A percentile compares a stretch with the other conserved stretches of the same genome.
Conservation (phyloP, 1,139 yeast genomes). For the Blastobotrys apis region DNA sequence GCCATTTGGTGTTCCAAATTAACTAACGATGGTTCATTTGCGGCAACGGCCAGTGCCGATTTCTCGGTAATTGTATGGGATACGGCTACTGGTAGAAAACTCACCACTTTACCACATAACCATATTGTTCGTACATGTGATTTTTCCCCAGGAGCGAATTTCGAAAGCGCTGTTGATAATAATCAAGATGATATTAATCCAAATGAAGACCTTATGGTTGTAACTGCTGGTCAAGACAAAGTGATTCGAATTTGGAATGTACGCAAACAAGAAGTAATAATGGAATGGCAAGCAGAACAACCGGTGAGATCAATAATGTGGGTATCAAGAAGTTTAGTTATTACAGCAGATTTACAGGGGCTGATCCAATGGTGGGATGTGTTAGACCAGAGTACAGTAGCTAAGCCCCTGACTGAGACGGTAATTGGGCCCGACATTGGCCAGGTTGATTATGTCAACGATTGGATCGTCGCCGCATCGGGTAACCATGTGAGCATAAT, state of each 20-base stretch:
- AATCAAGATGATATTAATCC: slow-evolving; percentile 5
- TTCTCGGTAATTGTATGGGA: slow-evolving; percentile 38
- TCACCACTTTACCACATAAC: slow-evolving; percentile 30
- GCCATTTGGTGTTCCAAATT: slow-evolving; percentile 38
- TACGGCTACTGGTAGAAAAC: slow-evolving; percentile 29
- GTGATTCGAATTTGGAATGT: slow-evolving; percentile 27
- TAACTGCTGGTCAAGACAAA: slow-evolving; percentile 30
- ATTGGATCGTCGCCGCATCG: slow-evolving; percentile 28
- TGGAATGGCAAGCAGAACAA: slow-evolving; percentile 23
- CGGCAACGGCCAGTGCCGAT: slow-evolving; percentile 38
- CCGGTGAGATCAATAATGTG: slow-evolving; percentile 24
- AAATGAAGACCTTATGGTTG: slow-evolving; percentile 16
- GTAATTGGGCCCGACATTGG: slow-evolving; percentile 28
- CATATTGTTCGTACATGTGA: slow-evolving; percentile 36
- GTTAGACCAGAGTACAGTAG: slow-evolving; percentile 16
- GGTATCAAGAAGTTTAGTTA: slow-evolving; percentile 22
- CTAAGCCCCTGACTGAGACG: slow-evolving; percentile 16
- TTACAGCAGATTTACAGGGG: slow-evolving; percentile 30
- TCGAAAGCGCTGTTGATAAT: not conserved
- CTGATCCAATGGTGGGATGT: slow-evolving; percentile 34
- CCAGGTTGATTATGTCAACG: slow-evolving; percentile 29
- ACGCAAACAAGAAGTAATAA: slow-evolving; percentile 11
- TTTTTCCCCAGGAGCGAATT: slow-evolving; percentile 19
- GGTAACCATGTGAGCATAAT: slow-evolving; percentile 29
- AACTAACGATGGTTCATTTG: slow-evolving; percentile 28